Percentiles rank a stretch among this genome's conserved stretches.
Evolutionary conservation across 169 alveolate species (phyloP).

Genomic region (Plasmodium sp.): DNA sequence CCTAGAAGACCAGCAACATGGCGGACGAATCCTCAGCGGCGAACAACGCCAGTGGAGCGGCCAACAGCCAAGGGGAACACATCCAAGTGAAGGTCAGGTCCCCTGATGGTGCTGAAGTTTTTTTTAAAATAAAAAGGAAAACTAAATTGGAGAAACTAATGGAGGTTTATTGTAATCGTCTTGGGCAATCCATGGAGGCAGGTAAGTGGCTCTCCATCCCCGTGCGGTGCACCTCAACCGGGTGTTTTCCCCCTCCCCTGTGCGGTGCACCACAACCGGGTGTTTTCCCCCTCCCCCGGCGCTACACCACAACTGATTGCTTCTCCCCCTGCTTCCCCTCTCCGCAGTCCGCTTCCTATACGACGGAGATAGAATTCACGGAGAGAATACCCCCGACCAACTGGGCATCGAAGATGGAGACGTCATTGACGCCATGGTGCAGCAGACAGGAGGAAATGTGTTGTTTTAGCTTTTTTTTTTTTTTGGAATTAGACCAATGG

Average conservation of each 20-base stretch:
- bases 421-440: conserved; percentile 98
- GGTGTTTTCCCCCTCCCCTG: no score
- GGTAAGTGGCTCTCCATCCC: conserved; percentile 52
- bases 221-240: no score
- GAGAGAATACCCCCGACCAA: conserved; percentile 95
- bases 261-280: no score
- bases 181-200: conserved; percentile 92
- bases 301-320: neutral
- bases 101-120: conserved; percentile 97
- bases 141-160: conserved; percentile 96
- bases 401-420: conserved; percentile 97
- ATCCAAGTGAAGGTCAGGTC: conserved; percentile 87
- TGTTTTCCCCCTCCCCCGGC: no score
- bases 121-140: conserved; percentile 95
- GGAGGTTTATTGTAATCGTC: conserved; percentile 97
- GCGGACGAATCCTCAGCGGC: conserved; percentile 44
- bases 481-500: neutral
- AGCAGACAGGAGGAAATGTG: conserved; percentile 95
- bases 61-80: conserved; percentile 77
- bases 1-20: neutral
- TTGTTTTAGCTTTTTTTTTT: conserved; percentile 3
- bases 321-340: conserved; percentile 26
- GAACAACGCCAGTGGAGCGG: conserved; percentile 8
- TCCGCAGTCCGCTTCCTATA: conserved; percentile 95
- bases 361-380: conserved; percentile 97